Base-by-base conservation (phyloP, 805 yeast genomes). In the Suhomyces sp. region DNA sequence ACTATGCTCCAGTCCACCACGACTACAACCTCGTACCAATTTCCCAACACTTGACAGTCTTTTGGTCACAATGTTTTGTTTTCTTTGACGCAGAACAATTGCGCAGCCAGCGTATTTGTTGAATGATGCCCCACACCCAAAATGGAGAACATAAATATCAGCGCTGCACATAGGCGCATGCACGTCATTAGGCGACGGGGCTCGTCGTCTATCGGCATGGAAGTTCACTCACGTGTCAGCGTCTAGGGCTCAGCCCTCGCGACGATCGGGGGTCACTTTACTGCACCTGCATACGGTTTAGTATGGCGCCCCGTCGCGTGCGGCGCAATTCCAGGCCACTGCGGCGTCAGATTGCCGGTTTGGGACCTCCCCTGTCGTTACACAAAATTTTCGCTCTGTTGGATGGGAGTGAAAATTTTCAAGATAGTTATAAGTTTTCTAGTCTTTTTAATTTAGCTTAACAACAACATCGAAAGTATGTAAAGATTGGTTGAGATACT, bases 401-500 rank as follows among this genome's bases (percentile, higher is more conserved):
- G 45, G 46, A 40, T 29, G 26, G 35, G 40, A 17, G 53, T 50
- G 53, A 50, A 50, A 50, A 50, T 50, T 50, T 50, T 50, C 44
- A 36, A 40, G 42, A 38, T 24, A 42, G 31, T 42, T 42, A n/a
- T 17, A 24, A 42, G 17, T 42, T 44, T 46, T 48, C 38, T 44
- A 44, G 31, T 48, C 50, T 47, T 44, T 44, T 51, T 48, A 42
- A 44, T 53, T 48, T 46, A 38, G 47, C 47, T 49, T 49, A 53
- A 48, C 51, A 45, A 49, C 52, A 53, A 31, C 45, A 49, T 49
- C 53, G 50, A 53, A 53, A 53, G 56, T 53, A 53, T 47, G 56
- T 53, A 35, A 26, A 19, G 27, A 24, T 23, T 42, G 8, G 46
- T 13, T 31, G 24, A 22, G 31, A 42, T n/a, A 24, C 19, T 42